Evolutionary conservation across 305 asterid genomes (phyloP).

Genomic region (Fraxinus velutina): DNA sequence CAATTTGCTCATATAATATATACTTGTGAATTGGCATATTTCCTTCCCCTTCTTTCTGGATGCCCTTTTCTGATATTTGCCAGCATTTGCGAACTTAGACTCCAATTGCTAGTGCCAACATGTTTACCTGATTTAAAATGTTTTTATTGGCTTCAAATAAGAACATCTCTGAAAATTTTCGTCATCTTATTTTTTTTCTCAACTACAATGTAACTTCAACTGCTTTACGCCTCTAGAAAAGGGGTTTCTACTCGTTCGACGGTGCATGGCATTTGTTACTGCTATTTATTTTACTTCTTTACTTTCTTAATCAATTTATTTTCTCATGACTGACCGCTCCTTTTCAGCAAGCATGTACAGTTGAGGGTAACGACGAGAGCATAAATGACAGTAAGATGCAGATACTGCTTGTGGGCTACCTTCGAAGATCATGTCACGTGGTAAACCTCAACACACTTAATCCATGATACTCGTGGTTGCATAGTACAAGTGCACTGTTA

Average conservation of each 20-base stretch:
- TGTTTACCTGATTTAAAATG: neutral
- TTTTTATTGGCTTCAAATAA: neutral
- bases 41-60: neutral
- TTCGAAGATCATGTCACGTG: constrained; percentile 46
- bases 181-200: neutral
- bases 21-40: neutral
- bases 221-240: neutral
- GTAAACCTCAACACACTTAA: constrained; percentile 30
- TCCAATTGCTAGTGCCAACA: neutral
- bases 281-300: constrained; percentile 1
- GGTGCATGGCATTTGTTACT: neutral
- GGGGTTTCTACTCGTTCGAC: neutral
- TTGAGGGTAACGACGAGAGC: constrained; percentile 32
- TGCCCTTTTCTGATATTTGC: neutral
- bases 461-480: neutral
- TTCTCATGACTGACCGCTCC: constrained; percentile 4
- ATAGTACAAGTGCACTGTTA: neutral
- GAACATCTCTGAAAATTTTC: neutral
- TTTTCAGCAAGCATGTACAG: constrained; percentile 49
- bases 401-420: constrained; percentile 63
- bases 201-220: neutral
- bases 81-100: neutral
- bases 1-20: neutral
- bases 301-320: neutral
- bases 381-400: constrained; percentile 43